Evolutionary conservation across 73 alveolate genomes (phyloP).

Genomic region (Effrenium voratum): DNA sequence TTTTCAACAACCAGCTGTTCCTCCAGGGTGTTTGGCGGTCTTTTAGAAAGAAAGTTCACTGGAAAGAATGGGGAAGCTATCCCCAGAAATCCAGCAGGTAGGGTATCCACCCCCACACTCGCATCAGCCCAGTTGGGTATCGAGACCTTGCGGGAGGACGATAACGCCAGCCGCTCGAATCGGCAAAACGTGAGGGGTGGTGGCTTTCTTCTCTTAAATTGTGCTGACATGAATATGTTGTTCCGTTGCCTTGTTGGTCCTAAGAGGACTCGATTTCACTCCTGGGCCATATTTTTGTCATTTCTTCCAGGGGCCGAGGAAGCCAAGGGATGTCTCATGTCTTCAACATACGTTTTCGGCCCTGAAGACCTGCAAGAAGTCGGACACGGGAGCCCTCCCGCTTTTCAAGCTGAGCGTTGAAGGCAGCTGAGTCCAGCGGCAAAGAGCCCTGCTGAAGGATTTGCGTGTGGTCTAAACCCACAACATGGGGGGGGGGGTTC

Average conservation of each 20-base stretch:
- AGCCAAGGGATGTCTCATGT: too few species aligned
- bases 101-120: too few species aligned
- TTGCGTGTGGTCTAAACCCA: not conserved
- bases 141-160: conserved; percentile 10
- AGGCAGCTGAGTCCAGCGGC: too few species aligned
- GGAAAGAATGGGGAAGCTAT: not conserved
- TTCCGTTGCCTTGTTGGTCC: not conserved
- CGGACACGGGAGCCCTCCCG: too few species aligned
- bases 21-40: not conserved
- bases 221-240: too few species aligned
- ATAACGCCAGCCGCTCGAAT: not conserved
- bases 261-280: not conserved
- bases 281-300: not conserved
- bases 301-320: too few species aligned
- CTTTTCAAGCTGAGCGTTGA: not conserved
- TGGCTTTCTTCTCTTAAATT: too few species aligned
- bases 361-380: too few species aligned
- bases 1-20: not conserved
- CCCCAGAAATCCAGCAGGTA: too few species aligned
- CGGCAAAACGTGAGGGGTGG: too few species aligned
- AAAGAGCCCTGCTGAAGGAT: not conserved
- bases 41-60: not conserved
- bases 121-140: not conserved
- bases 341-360: too few species aligned
- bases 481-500: not conserved